phyloP scores from a whole-genome alignment of 306 rosid species.

The Heteromeles arbutifolia region DNA sequence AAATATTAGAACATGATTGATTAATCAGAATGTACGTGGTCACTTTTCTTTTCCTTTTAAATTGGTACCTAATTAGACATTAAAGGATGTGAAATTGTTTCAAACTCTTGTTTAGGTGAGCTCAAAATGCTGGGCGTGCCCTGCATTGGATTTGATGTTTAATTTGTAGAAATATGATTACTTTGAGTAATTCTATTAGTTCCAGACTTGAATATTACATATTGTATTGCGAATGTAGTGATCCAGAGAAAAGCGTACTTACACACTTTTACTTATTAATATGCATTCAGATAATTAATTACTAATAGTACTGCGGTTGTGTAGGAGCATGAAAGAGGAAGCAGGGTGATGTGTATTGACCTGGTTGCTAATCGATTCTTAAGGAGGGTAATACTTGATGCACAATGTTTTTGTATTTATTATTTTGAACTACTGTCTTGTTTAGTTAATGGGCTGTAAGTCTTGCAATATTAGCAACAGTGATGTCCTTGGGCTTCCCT shows the following conservation, averaged over 20 bases:
- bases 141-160: background rate
- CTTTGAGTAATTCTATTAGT: background rate
- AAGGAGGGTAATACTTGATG: conserved; percentile 53
- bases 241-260: background rate
- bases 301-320: conserved; percentile 3
- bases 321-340: conserved; percentile 60
- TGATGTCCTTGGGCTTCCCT: background rate
- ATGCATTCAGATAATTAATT: background rate
- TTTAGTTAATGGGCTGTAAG: background rate
- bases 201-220: background rate
- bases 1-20: background rate
- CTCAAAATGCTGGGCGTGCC: background rate
- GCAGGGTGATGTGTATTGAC: conserved; percentile 72
- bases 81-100: background rate
- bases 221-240: background rate
- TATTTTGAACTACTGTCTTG: background rate
- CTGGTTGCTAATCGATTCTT: conserved; percentile 93
- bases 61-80: background rate
- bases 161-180: background rate
- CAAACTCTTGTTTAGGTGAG: background rate
- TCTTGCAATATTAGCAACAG: background rate
- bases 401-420: background rate
- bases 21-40: background rate
- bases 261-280: background rate
- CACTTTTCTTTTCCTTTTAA: background rate